phyloP scores from a whole-genome alignment of 257 asterid species.

The Salvia rosmarinus region DNA sequence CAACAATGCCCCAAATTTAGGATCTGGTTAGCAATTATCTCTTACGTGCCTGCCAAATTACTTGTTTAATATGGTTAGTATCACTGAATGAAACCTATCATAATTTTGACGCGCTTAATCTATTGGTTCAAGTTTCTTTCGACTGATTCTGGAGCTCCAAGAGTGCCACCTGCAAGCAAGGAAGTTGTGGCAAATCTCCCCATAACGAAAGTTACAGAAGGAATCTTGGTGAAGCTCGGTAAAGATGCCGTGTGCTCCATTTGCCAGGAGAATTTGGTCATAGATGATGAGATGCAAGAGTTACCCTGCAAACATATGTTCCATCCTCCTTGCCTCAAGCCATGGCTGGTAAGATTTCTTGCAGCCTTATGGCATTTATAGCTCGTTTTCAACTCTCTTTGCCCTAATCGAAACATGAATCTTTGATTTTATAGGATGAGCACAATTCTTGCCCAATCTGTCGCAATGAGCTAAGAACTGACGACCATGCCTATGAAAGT shows the following conservation, averaged over 20 bases:
- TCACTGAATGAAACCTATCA: neutral
- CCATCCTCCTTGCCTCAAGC: conserved; percentile 97
- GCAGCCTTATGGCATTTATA: neutral
- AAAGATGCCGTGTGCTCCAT: conserved; percentile 84
- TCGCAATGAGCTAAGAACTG: conserved; percentile 89
- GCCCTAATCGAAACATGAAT: neutral
- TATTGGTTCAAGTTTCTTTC: conserved; percentile 56
- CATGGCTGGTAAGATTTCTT: conserved; percentile 83
- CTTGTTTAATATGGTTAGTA: neutral
- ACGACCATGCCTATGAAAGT: conserved; percentile 84
- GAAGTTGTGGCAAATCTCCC: conserved; percentile 96
- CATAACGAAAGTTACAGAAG: conserved; percentile 61
- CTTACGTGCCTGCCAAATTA: neutral
- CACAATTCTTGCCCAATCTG: conserved; percentile 98
- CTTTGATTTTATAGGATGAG: conserved; percentile 56
- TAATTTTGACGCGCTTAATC: conserved; percentile 27
- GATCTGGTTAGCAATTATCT: too few relatives aligned
- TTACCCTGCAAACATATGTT: conserved; percentile 90
- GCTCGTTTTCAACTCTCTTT: neutral
- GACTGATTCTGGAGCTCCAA: conserved; percentile 62
- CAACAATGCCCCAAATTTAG: too few relatives aligned
- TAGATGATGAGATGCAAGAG: conserved; percentile 86
- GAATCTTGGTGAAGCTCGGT: conserved; percentile 62
- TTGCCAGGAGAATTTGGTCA: conserved; percentile 78
- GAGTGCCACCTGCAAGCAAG: conserved; percentile 95